Conservation (phyloP, 2,329 filamentous ascomycete species). For the Stachybotrys echinatus region DNA sequence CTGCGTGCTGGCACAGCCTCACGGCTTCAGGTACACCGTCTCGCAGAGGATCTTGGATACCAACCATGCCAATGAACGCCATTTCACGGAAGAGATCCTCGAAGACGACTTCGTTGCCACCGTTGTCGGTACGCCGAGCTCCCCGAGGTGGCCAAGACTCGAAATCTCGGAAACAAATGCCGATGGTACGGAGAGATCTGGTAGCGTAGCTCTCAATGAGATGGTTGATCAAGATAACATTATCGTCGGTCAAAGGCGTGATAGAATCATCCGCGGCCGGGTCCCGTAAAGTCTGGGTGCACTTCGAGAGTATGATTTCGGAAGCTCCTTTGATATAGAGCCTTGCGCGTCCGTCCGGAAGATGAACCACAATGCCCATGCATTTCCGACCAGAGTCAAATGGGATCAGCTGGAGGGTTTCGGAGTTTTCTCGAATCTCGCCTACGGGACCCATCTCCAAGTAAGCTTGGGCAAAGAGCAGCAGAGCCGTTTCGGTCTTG, state of each 20-base stretch:
- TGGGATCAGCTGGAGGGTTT: slow-evolving; percentile 62
- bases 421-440: slow-evolving; percentile 56
- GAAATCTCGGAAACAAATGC: slow-evolving; percentile 78
- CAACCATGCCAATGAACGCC: slow-evolving; percentile 65
- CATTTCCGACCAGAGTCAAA: slow-evolving; percentile 75
- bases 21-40: slow-evolving; percentile 71
- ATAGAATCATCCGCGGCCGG: slow-evolving; percentile 39
- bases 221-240: slow-evolving; percentile 51
- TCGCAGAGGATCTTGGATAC: slow-evolving; percentile 77
- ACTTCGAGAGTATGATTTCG: slow-evolving; percentile 56
- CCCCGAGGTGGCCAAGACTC: slow-evolving; percentile 74
- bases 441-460: slow-evolving; percentile 62
- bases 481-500: slow-evolving; percentile 71
- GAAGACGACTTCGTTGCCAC: slow-evolving; percentile 58
- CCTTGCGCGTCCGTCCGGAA: slow-evolving; percentile 45
- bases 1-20: slow-evolving; percentile 65
- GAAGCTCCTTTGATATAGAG: slow-evolving; percentile 61
- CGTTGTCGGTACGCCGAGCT: slow-evolving; percentile 46
- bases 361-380: slow-evolving; percentile 55
- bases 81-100: slow-evolving; percentile 64
- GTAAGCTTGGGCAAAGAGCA: slow-evolving; percentile 63
- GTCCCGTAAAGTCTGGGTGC: slow-evolving; percentile 44
- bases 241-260: slow-evolving; percentile 43
- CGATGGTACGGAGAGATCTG: slow-evolving; percentile 78
- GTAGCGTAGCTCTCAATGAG: slow-evolving; percentile 75